Evolutionary conservation across 371 early-diverging fungal genomes (phyloP), one percentile per base, ranked within the genome.

Genomic region (Rhizopus sp.): DNA sequence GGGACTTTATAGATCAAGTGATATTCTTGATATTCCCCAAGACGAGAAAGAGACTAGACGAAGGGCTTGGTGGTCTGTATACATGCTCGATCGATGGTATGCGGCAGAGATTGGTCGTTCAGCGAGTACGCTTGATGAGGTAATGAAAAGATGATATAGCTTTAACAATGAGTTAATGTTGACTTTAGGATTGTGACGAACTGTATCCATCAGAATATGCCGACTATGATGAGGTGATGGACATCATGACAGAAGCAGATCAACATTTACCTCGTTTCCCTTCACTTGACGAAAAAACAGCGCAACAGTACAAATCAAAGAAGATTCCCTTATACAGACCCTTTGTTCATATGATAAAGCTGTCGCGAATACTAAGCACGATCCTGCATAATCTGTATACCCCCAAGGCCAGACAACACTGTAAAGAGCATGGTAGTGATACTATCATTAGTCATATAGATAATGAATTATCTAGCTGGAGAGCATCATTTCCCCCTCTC

Each of bases 51-150:
- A 84, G 64, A 62, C 77, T 16, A 55, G 82, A n/a, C 73, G 70
- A 41, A 70, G 80, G 17, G 66, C 80, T 4, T 84, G 83, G 83
- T 80, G 82, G 78, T 59, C 67, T 70, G 51, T 72, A 12, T 82
- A 78, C 31, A 38, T 81, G 30, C 49, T 74, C 38, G 85, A 84
- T 60, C 59, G 79, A 16, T 75, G 76, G 72, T 53, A 51, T 8
- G 50, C 63, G 2, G 64, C 70, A 30, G 65, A 63, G 10, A 59
- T 68, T 40, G 73, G 73, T 1, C 57, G 64, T 9, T 72, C 75
- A 4, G 42, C 62, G 23, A 62, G 63, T 23, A 54, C 57, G 15
- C 65, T 69, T 52, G 72, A 75, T 35, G 65, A 64, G 49, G 68
- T 63, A 45, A 39, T 13, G 4, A 9, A 17, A 45, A 16, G 35